Evolutionary conservation across 2,329 filamentous ascomycete species (phyloP), one percentile per base, ranked within the genome.

Genomic region (Didymella sp.): DNA sequence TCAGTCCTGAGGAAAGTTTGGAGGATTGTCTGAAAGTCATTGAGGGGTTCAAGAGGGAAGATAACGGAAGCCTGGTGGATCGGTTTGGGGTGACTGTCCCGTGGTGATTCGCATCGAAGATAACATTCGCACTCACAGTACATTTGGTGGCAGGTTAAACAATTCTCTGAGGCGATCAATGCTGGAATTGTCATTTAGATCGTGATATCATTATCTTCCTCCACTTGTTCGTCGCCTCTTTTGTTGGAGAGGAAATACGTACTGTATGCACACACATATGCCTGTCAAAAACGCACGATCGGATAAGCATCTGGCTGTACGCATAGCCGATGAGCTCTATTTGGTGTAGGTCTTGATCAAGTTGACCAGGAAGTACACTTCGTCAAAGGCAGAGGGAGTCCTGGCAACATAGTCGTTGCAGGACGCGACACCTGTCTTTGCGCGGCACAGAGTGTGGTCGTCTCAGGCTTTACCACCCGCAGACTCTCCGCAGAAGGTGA

Each of bases 381-480:
- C 58, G 7, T 33, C 41, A 25, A 72, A 69, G 3, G 61, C 63
- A 7, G 53, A 27, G 1, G 68, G 68, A 11, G 63, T 59, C 28
- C 59, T 45, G 17, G 57, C 49, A 42, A 73, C 67, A 51, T 51
- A 70, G 12, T 52, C 55, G 27, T 59, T 47, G 45, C 68, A 71
- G 8, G 53, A 86, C 37, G 74, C 59, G 0, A 84, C 88, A 56
- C 84, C 78, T 21, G 68, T 70, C 35, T 40, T 43, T 2, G 43
- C 31, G 13, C 43, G 46, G 40, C 58, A 64, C 13, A 42, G 19
- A 3, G 52, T 56, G 28, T 59, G 42, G 11, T 35, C 43, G 46
- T 70, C 66, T 87, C 89, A 95, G 27, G 87, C 58, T 33, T 51
- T 79, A 6, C 44, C 60, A 15, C 51, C 54, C 12, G 58, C 56